Evolutionary conservation across 176 grass and related monocot genomes (phyloP).

Genomic region (Triticum monococcum): DNA sequence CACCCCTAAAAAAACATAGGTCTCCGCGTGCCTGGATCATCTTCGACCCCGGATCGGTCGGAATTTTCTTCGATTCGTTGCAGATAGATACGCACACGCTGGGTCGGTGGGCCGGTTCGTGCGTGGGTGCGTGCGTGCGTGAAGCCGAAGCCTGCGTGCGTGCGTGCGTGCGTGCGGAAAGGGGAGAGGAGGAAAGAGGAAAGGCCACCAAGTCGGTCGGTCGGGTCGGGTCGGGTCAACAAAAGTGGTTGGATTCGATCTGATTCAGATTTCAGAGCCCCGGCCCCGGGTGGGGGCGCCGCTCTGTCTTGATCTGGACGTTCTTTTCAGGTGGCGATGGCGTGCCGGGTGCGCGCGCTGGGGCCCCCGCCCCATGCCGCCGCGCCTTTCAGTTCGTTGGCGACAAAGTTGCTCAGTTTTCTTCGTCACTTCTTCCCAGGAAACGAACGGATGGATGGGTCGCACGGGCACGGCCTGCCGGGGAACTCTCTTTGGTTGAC

Average conservation of each 20-base stretch:
- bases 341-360: not conserved
- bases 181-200: not conserved
- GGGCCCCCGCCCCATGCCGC: not conserved
- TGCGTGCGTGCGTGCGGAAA: not conserved
- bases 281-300: not conserved
- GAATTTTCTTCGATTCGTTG: not conserved
- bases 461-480: not conserved
- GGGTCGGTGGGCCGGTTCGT: no score
- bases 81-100: no score
- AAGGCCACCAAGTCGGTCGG: not conserved
- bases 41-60: not conserved
- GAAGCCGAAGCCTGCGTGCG: no score
- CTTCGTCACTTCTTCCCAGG: not conserved
- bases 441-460: no score
- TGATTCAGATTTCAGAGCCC: not conserved
- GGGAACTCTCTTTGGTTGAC: not conserved
- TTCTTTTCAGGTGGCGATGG: not conserved
- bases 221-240: not conserved
- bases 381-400: not conserved
- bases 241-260: conserved; percentile 16
- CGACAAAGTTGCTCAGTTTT: not conserved
- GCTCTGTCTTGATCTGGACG: not conserved
- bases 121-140: no score
- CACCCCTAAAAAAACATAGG: no score
- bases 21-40: no score